A percentile compares a stretch with the other conserved stretches of the same genome.
Evolutionary conservation across 2,329 filamentous ascomycete genomes (phyloP).

Genomic region (Fusarium ramigenum): DNA sequence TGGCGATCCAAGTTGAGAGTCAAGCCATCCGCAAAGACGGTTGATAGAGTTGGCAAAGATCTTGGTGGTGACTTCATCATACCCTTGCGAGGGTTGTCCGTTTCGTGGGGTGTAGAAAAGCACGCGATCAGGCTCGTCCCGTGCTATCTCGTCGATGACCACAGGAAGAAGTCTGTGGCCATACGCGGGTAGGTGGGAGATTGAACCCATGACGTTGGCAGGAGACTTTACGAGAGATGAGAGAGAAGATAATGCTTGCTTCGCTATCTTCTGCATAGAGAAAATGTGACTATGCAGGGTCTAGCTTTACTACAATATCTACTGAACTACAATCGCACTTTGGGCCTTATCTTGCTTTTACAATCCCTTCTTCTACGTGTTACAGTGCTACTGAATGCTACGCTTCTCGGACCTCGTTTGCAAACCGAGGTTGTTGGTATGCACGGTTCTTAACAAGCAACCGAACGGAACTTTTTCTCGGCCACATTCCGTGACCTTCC

Average conservation of each 20-base stretch:
- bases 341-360: neutral
- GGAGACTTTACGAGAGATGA: neutral
- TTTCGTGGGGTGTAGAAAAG: neutral
- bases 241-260: neutral
- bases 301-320: neutral
- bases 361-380: no score
- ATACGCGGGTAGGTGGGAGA: neutral
- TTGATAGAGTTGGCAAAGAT: neutral
- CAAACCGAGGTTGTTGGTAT: neutral
- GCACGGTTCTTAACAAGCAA: neutral
- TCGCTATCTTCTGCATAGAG: neutral
- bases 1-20: neutral
- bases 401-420: neutral
- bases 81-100: neutral
- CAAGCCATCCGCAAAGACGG: neutral
- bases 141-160: neutral
- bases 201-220: neutral
- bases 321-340: fast-evolving
- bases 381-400: neutral
- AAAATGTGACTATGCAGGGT: neutral
- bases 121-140: neutral
- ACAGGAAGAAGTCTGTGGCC: neutral
- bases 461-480: neutral
- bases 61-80: neutral
- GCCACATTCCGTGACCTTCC: neutral